These are phyloP conservation scores for Sclerotinia subarctica DNA, from an alignment of 2,329 filamentous ascomycete species.

Conservation along the genomic window DNA sequence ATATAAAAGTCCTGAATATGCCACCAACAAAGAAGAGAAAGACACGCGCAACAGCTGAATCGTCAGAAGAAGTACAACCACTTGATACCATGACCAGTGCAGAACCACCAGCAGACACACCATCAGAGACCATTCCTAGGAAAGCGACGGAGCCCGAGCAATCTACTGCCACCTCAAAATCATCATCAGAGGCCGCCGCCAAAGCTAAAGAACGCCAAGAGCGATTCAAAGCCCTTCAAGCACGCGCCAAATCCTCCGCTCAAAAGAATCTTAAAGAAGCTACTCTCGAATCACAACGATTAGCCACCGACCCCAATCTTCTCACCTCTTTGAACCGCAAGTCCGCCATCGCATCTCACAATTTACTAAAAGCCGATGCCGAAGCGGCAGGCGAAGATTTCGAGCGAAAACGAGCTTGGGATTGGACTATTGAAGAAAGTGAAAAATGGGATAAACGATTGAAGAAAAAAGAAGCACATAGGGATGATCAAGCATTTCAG, in stretches of 20 bases:
- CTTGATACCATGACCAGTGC: slow-evolving; percentile 8
- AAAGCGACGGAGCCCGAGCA: not conserved
- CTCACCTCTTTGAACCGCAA: slow-evolving; percentile 78
- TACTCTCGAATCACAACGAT: slow-evolving; percentile 74
- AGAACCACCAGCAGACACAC: slow-evolving; percentile 18
- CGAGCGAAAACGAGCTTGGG: slow-evolving; percentile 96
- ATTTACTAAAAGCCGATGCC: slow-evolving; percentile 87
- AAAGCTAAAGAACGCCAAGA: slow-evolving; percentile 67
- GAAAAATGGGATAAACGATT: slow-evolving; percentile 91
- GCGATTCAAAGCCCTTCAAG: slow-evolving; percentile 83
- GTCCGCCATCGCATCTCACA: slow-evolving; percentile 84
- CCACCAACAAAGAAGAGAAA: slow-evolving; percentile 48
- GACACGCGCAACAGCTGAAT: slow-evolving; percentile 37
- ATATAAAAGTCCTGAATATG: slow-evolving; percentile 35
- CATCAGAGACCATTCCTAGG: slow-evolving; percentile 13
- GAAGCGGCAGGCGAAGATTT: slow-evolving; percentile 86
- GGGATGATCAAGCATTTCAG: slow-evolving; percentile 84
- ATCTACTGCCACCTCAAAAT: slow-evolving; percentile 14
- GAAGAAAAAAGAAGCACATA: slow-evolving; percentile 76
- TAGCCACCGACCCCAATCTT: slow-evolving; percentile 72
- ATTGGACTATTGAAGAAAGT: slow-evolving; percentile 94
- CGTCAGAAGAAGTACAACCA: slow-evolving; percentile 22
- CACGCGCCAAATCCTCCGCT: slow-evolving; percentile 69
- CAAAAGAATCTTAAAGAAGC: slow-evolving; percentile 80
- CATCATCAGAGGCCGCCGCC: slow-evolving; percentile 38